Evolutionary conservation across 2,329 filamentous ascomycete genomes (phyloP).

Genomic region (Curvularia verruculosa): DNA sequence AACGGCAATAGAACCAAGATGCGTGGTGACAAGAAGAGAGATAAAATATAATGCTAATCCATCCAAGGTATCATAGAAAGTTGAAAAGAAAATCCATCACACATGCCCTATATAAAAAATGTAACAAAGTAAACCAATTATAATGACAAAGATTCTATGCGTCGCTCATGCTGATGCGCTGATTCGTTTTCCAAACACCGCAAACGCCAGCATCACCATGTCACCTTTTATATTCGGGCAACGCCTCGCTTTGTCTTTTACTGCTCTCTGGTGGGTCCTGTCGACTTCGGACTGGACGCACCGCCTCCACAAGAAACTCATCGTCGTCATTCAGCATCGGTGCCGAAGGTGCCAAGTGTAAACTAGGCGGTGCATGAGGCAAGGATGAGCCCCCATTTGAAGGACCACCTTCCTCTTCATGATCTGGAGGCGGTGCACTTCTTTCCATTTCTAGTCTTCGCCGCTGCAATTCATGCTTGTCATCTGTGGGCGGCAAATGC

Average conservation of each 20-base stretch:
- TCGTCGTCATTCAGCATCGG: conserved; percentile 45
- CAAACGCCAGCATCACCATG: conserved; percentile 8
- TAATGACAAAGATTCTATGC: neutral
- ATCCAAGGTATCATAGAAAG: conserved; percentile 1
- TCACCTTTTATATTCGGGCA: conserved; percentile 42
- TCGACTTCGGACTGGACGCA: conserved; percentile 28
- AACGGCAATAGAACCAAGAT: neutral
- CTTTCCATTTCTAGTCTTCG: conserved; percentile 49
- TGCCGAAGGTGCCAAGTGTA: conserved; percentile 35
- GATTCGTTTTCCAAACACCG: neutral
- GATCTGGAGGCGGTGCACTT: conserved; percentile 48
- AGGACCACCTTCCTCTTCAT: conserved; percentile 28
- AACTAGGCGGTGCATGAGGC: conserved; percentile 12
- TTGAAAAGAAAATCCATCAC: neutral
- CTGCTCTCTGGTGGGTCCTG: conserved; percentile 8
- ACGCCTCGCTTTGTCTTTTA: conserved; percentile 32
- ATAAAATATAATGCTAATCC: neutral
- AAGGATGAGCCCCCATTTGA: conserved; percentile 29
- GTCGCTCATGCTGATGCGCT: neutral
- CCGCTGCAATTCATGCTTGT: conserved; percentile 77
- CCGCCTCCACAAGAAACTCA: conserved; percentile 39
- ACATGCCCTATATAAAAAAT: neutral
- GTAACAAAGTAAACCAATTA: neutral
- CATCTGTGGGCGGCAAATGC: conserved; percentile 60
- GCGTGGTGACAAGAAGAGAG: too few relatives aligned